Conservation (phyloP, 305 asterid species). For the Fraxinus nigra region DNA sequence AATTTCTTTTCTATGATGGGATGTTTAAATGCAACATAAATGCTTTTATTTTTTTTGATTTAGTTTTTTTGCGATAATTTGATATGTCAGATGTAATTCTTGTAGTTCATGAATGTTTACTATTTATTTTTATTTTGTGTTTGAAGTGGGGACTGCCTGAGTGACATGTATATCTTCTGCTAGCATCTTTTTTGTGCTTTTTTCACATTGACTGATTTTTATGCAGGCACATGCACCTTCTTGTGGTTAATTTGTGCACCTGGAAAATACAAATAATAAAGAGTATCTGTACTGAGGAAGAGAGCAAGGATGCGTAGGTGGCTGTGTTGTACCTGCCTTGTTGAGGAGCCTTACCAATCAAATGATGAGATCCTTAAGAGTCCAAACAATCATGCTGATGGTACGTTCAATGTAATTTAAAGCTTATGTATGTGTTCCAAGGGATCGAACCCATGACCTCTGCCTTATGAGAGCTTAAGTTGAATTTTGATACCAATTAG, state of each 20-base stretch:
- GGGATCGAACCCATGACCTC: background rate
- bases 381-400: conserved; percentile 64
- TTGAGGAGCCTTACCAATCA: conserved; percentile 71
- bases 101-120: background rate
- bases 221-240: conserved; percentile 71
- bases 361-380: conserved; percentile 71
- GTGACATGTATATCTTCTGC: conserved; percentile 6
- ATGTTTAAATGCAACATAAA: background rate
- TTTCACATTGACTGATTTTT: conserved; percentile 23
- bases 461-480: too few relatives aligned
- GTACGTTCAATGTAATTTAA: conserved; percentile 34
- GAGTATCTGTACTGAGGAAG: conserved; percentile 58
- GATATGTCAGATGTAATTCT: conserved; percentile 15
- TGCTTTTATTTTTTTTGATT: background rate
- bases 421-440: conserved; percentile 1
- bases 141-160: conserved; percentile 9
- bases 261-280: conserved; percentile 55
- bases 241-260: conserved; percentile 61
- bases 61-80: background rate
- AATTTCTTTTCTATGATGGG: conserved; percentile 14
- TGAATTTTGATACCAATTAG: background rate
- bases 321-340: conserved; percentile 84
- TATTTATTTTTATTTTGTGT: background rate
- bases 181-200: conserved; percentile 7
- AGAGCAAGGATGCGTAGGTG: conserved; percentile 89